Percentiles rank a stretch among this genome's conserved stretches.
These are phyloP conservation scores for Colletotrichum kahawae DNA, from an alignment of 2,329 filamentous ascomycete genomes.

Conservation along the genomic window DNA sequence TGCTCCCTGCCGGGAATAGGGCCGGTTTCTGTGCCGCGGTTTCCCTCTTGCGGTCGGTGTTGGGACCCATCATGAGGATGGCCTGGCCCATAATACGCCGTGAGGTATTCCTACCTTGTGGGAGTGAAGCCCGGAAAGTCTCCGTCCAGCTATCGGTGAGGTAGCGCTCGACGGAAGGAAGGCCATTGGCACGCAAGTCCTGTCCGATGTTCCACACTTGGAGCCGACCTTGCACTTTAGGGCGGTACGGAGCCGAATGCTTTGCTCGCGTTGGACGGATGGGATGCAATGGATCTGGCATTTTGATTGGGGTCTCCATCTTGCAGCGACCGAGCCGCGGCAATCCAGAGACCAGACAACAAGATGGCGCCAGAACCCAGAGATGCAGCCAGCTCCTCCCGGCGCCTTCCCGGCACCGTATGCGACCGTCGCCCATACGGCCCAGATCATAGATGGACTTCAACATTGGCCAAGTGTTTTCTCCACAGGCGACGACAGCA, in stretches of 20 bases:
- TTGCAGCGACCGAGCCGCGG: conserved; percentile 6
- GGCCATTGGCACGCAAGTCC: conserved; percentile 6
- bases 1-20: not conserved
- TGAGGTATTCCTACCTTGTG: not conserved
- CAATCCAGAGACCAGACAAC: not conserved
- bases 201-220: not conserved
- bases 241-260: conserved; percentile 1
- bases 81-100: not conserved
- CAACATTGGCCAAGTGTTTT: not conserved
- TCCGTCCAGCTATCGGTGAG: conserved; percentile 13
- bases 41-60: conserved; percentile 1
- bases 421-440: not conserved
- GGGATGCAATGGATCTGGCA: not conserved
- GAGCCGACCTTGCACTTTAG: conserved; percentile 2
- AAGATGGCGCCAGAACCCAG: not conserved
- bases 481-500: not conserved
- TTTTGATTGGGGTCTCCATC: conserved; percentile 18
- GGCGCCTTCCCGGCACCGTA: not conserved
- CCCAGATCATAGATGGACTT: not conserved
- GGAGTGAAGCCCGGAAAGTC: conserved; percentile 5
- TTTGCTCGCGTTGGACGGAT: not conserved
- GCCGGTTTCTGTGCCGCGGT: conserved; percentile 8
- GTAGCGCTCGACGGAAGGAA: not conserved
- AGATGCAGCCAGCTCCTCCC: not conserved
- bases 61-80: not conserved